A percentile compares a stretch with the other conserved stretches of the same genome.
These are phyloP conservation scores for Sungouiozyma intestinalis DNA, from an alignment of 805 yeast species.

Conservation along the genomic window DNA sequence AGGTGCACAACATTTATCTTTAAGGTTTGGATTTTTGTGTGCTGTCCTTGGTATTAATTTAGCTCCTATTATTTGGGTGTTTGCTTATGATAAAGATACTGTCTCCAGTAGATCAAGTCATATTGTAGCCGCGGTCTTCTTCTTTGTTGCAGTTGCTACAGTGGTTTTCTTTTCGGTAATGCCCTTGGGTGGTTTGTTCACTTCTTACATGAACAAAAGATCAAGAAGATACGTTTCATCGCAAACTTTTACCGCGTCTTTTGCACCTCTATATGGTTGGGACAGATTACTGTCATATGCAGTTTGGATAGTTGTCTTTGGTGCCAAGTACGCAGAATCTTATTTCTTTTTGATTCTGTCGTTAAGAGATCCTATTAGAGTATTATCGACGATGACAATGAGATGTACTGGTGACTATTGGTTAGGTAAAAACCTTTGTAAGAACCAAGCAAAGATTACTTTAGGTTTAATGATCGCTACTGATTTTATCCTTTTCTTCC, in stretches of 20 bases:
- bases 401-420: constrained; percentile 93
- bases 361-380: constrained; percentile 88
- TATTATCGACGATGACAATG: constrained; percentile 72
- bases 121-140: constrained; percentile 73
- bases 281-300: constrained; percentile 94
- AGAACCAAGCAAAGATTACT: constrained; percentile 77
- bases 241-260: constrained; percentile 91
- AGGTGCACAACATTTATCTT: constrained; percentile 91
- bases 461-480: constrained; percentile 88
- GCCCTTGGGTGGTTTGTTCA: constrained; percentile 95
- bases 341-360: constrained; percentile 85
- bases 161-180: constrained; percentile 76
- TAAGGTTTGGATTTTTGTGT: constrained; percentile 70
- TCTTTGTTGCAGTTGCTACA: constrained; percentile 79
- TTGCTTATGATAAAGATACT: constrained; percentile 63
- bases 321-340: constrained; percentile 82
- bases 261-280: constrained; percentile 66
- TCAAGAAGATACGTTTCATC: constrained; percentile 85
- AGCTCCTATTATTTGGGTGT: constrained; percentile 78
- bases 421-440: constrained; percentile 66
- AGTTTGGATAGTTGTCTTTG: constrained; percentile 79
- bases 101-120: constrained; percentile 59
- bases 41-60: constrained; percentile 59
- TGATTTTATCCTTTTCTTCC: constrained; percentile 88
- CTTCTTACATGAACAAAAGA: constrained; percentile 80